These are phyloP conservation scores for Pseudevernia furfuracea DNA, from an alignment of 495 filamentous ascomycete genomes.

Conservation along the genomic window DNA sequence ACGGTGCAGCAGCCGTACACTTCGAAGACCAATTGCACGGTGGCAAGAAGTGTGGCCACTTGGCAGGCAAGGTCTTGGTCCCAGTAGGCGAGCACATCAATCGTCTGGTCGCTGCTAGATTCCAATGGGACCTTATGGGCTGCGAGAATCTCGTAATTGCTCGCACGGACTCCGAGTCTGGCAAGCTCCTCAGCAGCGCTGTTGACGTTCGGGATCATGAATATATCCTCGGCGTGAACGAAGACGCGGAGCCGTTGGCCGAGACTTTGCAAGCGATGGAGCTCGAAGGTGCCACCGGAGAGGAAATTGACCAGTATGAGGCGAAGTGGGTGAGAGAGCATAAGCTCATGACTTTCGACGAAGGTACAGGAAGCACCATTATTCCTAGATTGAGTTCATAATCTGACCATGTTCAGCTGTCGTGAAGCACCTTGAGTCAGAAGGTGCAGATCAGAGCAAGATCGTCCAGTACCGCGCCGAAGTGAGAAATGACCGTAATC, in stretches of 20 bases:
- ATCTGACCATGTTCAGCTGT: slow-evolving; percentile 3
- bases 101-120: slow-evolving; percentile 79
- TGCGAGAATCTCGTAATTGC: slow-evolving; percentile 90
- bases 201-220: slow-evolving; percentile 93
- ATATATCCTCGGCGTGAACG: slow-evolving; percentile 81
- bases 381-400: not conserved
- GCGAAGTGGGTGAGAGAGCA: slow-evolving; percentile 84
- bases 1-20: slow-evolving; percentile 91
- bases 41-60: slow-evolving; percentile 96
- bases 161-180: slow-evolving; percentile 89
- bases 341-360: slow-evolving; percentile 83
- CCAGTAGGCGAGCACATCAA: slow-evolving; percentile 95
- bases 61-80: slow-evolving; percentile 93
- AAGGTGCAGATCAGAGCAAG: slow-evolving; percentile 34
- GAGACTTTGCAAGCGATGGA: slow-evolving; percentile 92
- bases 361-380: slow-evolving; percentile 43
- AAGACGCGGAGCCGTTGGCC: slow-evolving; percentile 65
- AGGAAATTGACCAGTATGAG: slow-evolving; percentile 79
- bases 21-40: slow-evolving; percentile 97
- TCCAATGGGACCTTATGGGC: slow-evolving; percentile 98
- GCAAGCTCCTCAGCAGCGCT: slow-evolving; percentile 78
- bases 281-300: slow-evolving; percentile 59
- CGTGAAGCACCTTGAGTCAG: slow-evolving; percentile 9
- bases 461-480: slow-evolving; percentile 58
- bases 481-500: slow-evolving; percentile 55